Evolutionary conservation across 352 stramenopile species (phyloP), one percentile per base, ranked within the genome.

Genomic region (Globisporangium spiculum): DNA sequence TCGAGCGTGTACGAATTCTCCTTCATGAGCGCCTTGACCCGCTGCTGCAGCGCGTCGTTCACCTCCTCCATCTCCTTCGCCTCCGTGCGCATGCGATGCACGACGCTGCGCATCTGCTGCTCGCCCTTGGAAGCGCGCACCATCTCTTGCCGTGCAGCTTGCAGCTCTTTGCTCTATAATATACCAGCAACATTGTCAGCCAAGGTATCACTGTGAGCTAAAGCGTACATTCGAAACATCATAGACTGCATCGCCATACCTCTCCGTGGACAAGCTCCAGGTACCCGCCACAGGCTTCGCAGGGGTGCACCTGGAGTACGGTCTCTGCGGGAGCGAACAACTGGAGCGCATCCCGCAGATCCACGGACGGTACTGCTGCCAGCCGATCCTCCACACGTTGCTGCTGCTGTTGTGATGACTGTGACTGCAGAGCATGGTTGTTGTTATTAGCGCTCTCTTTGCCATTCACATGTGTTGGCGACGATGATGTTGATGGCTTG

Each of bases 191-290:
- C 24, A 57, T 59, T 6, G 44, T 30, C 10, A 14, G 12, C 48
- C 34, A 58, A 58, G 18, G 18, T 18, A 30, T 20, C 27, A 32
- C 27, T 32, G 27, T 7, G 27, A 32, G 27, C 27, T 32, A 32
- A 32, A 32, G 27, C 27, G 27, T 32, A 32, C 27, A 32, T 32
- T 32, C 27, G 27, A 32, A 32, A 32, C 27, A 32, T 32, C 4
- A 32, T 32, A 32, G 27, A 6, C 27, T 32, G 27, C 27, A 32
- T 32, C 27, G 27, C 27, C 27, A 32, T 67, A 90, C 81, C 72
- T 94, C 87, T 48, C 86, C 84, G 63, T 93, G 87, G 56, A 93
- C 79, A 20, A 95, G 81, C 60, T 95, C 87, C 46, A 95, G 65
- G 34, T 90, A 77, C 2, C 87, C 85, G 22, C 85, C 87, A 36